phyloP scores from a whole-genome alignment of 2,329 filamentous ascomycete species.

The Sarocladiaceae sp. region DNA sequence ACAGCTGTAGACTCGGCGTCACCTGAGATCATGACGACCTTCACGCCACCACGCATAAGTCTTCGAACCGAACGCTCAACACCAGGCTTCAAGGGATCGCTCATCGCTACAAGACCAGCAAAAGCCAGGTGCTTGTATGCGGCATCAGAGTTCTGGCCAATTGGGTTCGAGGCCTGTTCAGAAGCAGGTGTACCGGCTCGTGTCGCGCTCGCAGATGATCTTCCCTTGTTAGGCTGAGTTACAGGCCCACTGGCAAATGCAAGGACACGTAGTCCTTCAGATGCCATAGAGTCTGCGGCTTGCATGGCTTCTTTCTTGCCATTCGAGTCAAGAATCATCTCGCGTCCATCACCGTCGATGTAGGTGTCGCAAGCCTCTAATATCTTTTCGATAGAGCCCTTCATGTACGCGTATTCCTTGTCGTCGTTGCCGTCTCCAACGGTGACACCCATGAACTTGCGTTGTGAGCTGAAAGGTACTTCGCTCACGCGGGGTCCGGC shows the following conservation, averaged over 20 bases:
- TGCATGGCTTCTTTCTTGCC: slow-evolving; percentile 69
- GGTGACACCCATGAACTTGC: slow-evolving; percentile 98
- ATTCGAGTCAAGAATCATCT: slow-evolving; percentile 76
- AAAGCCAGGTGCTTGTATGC: slow-evolving; percentile 81
- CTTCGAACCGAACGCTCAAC: slow-evolving; percentile 86
- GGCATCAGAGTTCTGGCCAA: slow-evolving; percentile 58
- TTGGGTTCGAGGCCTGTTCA: slow-evolving; percentile 33
- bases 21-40: slow-evolving; percentile 98
- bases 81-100: slow-evolving; percentile 86
- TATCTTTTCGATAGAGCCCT: slow-evolving; percentile 87
- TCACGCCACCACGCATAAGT: slow-evolving; percentile 90
- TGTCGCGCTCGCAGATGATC: slow-evolving; percentile 28
- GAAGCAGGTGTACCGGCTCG: slow-evolving; percentile 50
- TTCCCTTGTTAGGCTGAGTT: slow-evolving; percentile 21
- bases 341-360: slow-evolving; percentile 77
- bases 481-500: slow-evolving; percentile 80
- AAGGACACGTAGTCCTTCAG: slow-evolving; percentile 83
- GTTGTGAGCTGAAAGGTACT: slow-evolving; percentile 92
- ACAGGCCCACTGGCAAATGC: slow-evolving; percentile 86
- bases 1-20: slow-evolving; percentile 93
- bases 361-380: slow-evolving; percentile 87
- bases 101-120: slow-evolving; percentile 93
- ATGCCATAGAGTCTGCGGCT: slow-evolving; percentile 82
- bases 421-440: slow-evolving; percentile 62
- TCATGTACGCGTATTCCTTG: slow-evolving; percentile 87